These are phyloP conservation scores for Scleroderma citrinum DNA, from an alignment of 768 basidiomycete species.

Conservation along the genomic window DNA sequence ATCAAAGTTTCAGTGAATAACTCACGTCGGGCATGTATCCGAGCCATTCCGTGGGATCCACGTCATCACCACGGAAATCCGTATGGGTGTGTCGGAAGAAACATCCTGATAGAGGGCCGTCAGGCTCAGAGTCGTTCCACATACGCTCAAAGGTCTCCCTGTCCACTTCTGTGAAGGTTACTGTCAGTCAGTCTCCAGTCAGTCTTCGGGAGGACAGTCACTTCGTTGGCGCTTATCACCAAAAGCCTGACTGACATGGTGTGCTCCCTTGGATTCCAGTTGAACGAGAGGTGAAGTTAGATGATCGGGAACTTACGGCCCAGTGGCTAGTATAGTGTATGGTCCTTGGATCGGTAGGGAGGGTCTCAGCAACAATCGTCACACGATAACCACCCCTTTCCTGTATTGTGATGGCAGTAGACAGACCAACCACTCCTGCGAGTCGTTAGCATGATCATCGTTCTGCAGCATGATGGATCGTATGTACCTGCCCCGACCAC, in stretches of 20 bases:
- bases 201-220: slow-evolving; percentile 22
- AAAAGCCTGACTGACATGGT: slow-evolving; percentile 60
- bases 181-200: not conserved
- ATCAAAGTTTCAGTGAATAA: not conserved
- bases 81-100: slow-evolving; percentile 62
- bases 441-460: not conserved
- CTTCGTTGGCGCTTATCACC: slow-evolving; percentile 51
- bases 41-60: slow-evolving; percentile 28
- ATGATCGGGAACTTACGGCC: slow-evolving; percentile 50
- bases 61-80: slow-evolving; percentile 46
- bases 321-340: slow-evolving; percentile 76
- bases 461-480: slow-evolving; percentile 1
- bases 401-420: slow-evolving; percentile 67
- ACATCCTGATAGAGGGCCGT: slow-evolving; percentile 44
- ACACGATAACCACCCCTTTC: slow-evolving; percentile 57
- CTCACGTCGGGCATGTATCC: slow-evolving; percentile 52
- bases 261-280: slow-evolving; percentile 56
- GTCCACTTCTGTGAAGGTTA: slow-evolving; percentile 47
- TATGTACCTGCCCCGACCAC: slow-evolving; percentile 41
- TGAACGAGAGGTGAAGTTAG: not conserved
- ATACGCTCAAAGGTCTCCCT: slow-evolving; percentile 67
- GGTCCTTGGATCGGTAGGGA: slow-evolving; percentile 69
- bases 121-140: slow-evolving; percentile 66
- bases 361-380: slow-evolving; percentile 61
- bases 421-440: slow-evolving; percentile 71